A percentile compares a stretch with the other conserved stretches of the same genome.
Evolutionary conservation across 2,329 filamentous ascomycete species (phyloP).

Genomic region (Neophaeococcomyces aloes): DNA sequence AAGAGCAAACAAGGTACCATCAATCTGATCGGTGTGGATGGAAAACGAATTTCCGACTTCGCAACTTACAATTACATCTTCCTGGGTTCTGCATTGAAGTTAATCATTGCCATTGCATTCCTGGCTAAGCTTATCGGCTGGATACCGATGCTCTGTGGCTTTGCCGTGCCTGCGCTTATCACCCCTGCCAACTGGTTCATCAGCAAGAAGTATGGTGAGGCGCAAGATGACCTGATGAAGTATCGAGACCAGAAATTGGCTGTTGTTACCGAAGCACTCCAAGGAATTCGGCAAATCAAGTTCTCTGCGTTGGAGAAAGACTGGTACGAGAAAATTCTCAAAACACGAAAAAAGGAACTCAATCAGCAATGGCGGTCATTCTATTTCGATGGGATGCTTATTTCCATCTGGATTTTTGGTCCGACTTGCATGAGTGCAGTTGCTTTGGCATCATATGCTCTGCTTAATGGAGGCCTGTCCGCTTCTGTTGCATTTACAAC

Average conservation of each 20-base stretch:
- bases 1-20: conserved; percentile 61
- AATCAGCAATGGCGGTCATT: conserved; percentile 57
- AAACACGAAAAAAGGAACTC: conserved; percentile 57
- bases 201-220: conserved; percentile 52
- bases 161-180: conserved; percentile 53
- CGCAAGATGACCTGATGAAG: conserved; percentile 64
- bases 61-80: conserved; percentile 57
- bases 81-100: conserved; percentile 50
- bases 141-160: conserved; percentile 55
- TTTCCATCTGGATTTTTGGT: conserved; percentile 61
- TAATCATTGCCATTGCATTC: conserved; percentile 56
- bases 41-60: conserved; percentile 59
- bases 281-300: conserved; percentile 76
- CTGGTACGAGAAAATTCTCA: conserved; percentile 61
- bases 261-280: conserved; percentile 63
- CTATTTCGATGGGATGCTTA: conserved; percentile 50
- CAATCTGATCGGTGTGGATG: conserved; percentile 69
- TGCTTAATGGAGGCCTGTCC: conserved; percentile 50
- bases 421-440: conserved; percentile 64
- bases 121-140: conserved; percentile 61
- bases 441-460: conserved; percentile 58
- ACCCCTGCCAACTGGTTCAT: conserved; percentile 59
- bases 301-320: conserved; percentile 65
- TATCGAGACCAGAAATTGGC: conserved; percentile 64
- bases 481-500: conserved; percentile 72